phyloP scores from a whole-genome alignment of 257 asterid genomes.

The Jaltomata sinuosa region DNA sequence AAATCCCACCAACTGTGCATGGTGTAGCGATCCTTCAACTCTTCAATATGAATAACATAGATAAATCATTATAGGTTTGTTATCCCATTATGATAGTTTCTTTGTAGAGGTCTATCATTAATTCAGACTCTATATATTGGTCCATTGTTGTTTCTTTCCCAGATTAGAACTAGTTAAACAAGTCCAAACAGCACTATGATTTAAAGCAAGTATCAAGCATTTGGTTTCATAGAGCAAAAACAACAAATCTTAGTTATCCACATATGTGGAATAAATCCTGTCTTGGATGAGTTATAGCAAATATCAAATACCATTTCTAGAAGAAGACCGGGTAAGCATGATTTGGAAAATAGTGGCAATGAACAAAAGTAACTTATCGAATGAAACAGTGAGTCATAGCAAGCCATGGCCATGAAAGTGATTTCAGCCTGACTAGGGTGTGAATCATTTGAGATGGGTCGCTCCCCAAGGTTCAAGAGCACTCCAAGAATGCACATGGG shows the following conservation, averaged over 20 bases:
- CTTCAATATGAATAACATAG: not conserved
- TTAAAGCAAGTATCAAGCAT: not conserved
- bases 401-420: not conserved
- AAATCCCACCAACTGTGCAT: not conserved
- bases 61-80: not conserved
- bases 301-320: not conserved
- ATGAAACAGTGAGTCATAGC: not conserved
- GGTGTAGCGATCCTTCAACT: not conserved
- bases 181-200: not conserved
- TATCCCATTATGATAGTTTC: not conserved
- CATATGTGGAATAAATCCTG: not conserved
- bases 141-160: not conserved
- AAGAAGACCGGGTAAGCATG: not conserved
- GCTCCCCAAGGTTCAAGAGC: not conserved
- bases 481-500: too few relatives aligned
- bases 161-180: not conserved
- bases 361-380: not conserved
- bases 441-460: not conserved
- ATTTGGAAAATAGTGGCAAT: not conserved
- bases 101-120: not conserved
- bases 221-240: not conserved
- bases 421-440: not conserved
- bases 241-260: not conserved
- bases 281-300: not conserved
- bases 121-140: not conserved